Evolutionary conservation across 2,329 filamentous ascomycete species (phyloP), one percentile per base, ranked within the genome.

Genomic region (Colletotrichum sidae): DNA sequence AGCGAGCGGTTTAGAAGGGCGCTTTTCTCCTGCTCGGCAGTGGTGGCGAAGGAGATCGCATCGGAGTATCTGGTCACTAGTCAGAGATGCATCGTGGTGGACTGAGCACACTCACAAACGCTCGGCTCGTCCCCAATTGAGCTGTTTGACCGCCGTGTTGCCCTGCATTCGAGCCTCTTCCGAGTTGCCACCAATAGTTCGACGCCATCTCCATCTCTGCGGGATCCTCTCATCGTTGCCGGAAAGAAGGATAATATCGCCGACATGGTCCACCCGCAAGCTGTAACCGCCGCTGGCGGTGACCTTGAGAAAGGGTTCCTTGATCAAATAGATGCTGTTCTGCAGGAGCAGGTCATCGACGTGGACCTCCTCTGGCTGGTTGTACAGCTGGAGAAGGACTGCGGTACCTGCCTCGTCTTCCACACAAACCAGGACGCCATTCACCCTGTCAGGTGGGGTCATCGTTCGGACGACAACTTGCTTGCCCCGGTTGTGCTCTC

Each of bases 231-330:
- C 55, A 45, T 85, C 78, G 15, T 69, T 50, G 0, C 68, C 55
- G 1, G 73, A 56, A 2, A 86, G 62, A 63, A 75, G 77, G 3
- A 80, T 65, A 15, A 87, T 67, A 60, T 88, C 85, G 13, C 79
- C 80, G 13, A 82, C 69, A 69, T 88, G 85, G 61, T 88, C 85
- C 7, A 86, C 81, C 6, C 84, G 78, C 33, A 88, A 39, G 0
- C 73, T 76, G 70, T 83, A 84, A 0, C 72, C 52, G 2, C 79
- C 79, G 35, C 80, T 71, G 0, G 70, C 71, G 33, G 75, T 75
- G 0, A 70, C 37, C 67, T 82, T 84, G 68, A 87, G 79, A 68
- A 80, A 88, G 0, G 85, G 84, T 61, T 88, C 85, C 66, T 87
- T 88, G 35, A 88, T 56, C 35, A 87, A 69, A 10, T 80, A 75